Base-by-base conservation (phyloP, 2,329 filamentous ascomycete species). In the Penicillium sp. region DNA sequence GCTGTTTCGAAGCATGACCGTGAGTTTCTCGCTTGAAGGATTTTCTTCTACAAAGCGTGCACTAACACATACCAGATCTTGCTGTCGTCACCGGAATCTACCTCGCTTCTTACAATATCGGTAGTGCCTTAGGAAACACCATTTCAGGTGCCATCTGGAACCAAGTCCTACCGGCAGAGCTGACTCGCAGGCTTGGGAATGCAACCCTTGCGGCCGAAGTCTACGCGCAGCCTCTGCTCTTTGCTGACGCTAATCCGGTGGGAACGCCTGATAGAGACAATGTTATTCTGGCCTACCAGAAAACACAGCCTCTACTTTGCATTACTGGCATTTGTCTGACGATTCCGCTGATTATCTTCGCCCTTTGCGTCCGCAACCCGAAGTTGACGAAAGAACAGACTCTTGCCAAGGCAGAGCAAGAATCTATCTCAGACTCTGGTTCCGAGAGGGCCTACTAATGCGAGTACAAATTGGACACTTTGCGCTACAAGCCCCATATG, bases 21-120 rank as follows among this genome's bases (percentile, higher is more conserved):
- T 76, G 53, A 71, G 74, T 66, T 13, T 26, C 4, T 6, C 28
- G 8, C 40, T 13, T 37, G 0, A 37, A 17, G 35, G 17, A 13
- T 0, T 6, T 13, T 6, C 6, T 15, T 15, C 35, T 47, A 17
- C 13, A 7, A 28, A 3, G n/a, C 13, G 3, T 26, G 2, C 8
- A 19, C 19, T 53, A 17, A 53, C 10, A 17, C 30, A 15, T 10
- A 10, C 4, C 5, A 59, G 57, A 60, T 33, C 58, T 90, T 35
- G 88, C 88, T 47, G 84, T 89, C 64, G 83, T 90, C 65, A 90
- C 87, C 0, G 86, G 84, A 44, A 73, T 89, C 19, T 89, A 85
- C 71, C 82, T 89, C 2, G 84, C 87, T 17, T 82, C 79, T n/a
- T 89, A 89, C 76, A 86, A 86, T 71, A 81, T 89, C 42, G 87